These are phyloP conservation scores for Dioscorea dumetorum DNA, from an alignment of 106 monocot species.

Conservation along the genomic window DNA sequence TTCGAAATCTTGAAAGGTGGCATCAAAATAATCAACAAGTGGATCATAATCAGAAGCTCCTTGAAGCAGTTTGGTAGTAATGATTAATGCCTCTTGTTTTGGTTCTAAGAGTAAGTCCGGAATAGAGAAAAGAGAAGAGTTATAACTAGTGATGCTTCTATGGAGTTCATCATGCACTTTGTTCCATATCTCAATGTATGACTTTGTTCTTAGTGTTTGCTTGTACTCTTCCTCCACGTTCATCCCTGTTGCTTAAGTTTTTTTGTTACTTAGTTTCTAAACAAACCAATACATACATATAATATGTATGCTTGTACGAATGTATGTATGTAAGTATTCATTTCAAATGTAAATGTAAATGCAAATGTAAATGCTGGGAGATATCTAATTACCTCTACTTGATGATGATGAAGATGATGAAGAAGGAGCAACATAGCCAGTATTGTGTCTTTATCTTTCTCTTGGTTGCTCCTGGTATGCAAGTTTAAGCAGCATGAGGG, in stretches of 20 bases:
- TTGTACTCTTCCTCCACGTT: conserved; percentile 55
- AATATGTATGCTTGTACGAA: too few species aligned
- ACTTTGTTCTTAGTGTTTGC: conserved; percentile 37
- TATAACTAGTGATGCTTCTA: not conserved
- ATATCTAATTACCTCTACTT: too few species aligned
- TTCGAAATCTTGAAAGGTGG: not conserved
- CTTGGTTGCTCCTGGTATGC: too few species aligned
- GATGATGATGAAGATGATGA: too few species aligned
- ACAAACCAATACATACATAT: not conserved
- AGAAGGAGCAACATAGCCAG: too few species aligned
- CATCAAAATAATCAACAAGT: not conserved
- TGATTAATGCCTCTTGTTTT: conserved; percentile 9
- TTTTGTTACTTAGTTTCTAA: not conserved
- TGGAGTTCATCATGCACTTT: conserved; percentile 20
- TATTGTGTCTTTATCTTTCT: too few species aligned
- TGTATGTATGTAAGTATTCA: too few species aligned
- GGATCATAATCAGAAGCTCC: not conserved
- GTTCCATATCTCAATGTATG: conserved; percentile 44
- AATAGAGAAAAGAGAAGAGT: not conserved
- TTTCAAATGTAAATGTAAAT: too few species aligned
- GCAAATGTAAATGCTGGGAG: too few species aligned
- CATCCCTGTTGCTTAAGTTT: not conserved
- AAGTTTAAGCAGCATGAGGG: too few species aligned
- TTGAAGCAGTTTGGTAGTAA: not conserved
- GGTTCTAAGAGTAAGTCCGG: conserved; percentile 30